These are phyloP conservation scores for Ensete ventricosum DNA, from an alignment of 176 grass and related monocot species.

Conservation along the genomic window DNA sequence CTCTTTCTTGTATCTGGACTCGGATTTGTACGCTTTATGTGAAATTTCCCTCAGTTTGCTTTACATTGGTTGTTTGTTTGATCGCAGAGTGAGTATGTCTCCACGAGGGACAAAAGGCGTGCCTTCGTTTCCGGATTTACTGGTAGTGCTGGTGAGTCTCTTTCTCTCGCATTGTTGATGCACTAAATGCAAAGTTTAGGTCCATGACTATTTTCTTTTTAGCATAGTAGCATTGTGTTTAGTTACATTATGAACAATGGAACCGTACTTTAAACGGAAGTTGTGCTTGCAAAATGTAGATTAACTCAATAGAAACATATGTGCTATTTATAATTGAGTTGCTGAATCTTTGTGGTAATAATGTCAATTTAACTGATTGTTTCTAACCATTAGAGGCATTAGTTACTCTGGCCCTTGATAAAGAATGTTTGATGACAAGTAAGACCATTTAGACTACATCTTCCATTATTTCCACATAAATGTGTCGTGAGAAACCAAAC, in stretches of 20 bases:
- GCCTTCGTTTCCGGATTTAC: slow-evolving; percentile 81
- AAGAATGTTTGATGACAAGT: background rate
- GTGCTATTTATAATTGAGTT: too few relatives aligned
- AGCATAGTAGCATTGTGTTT: background rate
- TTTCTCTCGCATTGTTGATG: background rate
- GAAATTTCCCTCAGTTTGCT: background rate
- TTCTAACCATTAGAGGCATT: background rate
- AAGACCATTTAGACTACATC: background rate
- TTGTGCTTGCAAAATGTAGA: too few relatives aligned
- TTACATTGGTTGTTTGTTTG: background rate
- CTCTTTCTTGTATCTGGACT: background rate
- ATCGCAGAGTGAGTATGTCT: slow-evolving; percentile 90
- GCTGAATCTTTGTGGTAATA: too few relatives aligned
- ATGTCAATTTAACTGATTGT: too few relatives aligned
- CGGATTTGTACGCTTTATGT: background rate
- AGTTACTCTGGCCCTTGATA: background rate
- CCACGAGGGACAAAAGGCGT: slow-evolving; percentile 79
- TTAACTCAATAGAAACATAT: too few relatives aligned
- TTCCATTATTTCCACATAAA: too few relatives aligned
- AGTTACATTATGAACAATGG: too few relatives aligned
- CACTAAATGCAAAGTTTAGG: background rate
- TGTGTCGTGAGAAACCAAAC: too few relatives aligned
- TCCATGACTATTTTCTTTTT: background rate
- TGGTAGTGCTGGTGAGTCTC: slow-evolving; percentile 65
- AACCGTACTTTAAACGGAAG: too few relatives aligned